Base-by-base conservation (phyloP, 2,329 filamentous ascomycete species). In the Nothophaeocryptopus gaeumannii region DNA sequence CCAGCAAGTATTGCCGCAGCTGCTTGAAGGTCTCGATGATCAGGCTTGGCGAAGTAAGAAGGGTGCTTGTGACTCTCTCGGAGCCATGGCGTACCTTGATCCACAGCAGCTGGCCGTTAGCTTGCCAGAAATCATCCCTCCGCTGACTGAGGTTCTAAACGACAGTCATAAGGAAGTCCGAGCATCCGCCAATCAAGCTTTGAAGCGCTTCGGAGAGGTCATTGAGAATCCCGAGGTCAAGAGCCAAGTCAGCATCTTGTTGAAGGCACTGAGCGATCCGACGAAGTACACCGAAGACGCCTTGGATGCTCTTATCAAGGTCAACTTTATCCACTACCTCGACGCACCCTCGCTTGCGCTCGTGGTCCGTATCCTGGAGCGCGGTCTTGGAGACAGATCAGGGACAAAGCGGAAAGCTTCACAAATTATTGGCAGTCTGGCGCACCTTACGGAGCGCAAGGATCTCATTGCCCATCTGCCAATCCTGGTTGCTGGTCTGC, bases 161-260 rank as follows among this genome's bases (percentile, higher is more conserved):
- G 93, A 99, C 74, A 96, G 89, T 63, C 93, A 99, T 74, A 99
- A 99, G 71, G 93, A 99, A 72, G 93, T 99, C 30, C 83, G 93
- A 53, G 77, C 83, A 38, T 91, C 89, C 15, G 93, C 93, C 7
- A 99, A 99, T 71, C 85, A 92, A 72, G 96, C 90, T 73, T 78
- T 99, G 73, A 95, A 99, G 74, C 86, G 93, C 49, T 99, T 99
- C 67, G 93, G 95, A 58, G 95, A 99, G 70, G 95, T 99, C 59
- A 99, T 99, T 69, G 95, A 81, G 70, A 99, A 99, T 69, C 93
- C 93, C 3, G 93, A 99, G 71, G 89, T 99, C 66, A 96, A 96
- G 80, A 82, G 85, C 57, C 78, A 97, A 11, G 92, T 97, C 51
- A 85, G 86, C 62, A 87, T 96, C 49, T 80, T 99, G 31, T 84